phyloP scores from a whole-genome alignment of 306 rosid genomes.

The Albizia julibrissin region DNA sequence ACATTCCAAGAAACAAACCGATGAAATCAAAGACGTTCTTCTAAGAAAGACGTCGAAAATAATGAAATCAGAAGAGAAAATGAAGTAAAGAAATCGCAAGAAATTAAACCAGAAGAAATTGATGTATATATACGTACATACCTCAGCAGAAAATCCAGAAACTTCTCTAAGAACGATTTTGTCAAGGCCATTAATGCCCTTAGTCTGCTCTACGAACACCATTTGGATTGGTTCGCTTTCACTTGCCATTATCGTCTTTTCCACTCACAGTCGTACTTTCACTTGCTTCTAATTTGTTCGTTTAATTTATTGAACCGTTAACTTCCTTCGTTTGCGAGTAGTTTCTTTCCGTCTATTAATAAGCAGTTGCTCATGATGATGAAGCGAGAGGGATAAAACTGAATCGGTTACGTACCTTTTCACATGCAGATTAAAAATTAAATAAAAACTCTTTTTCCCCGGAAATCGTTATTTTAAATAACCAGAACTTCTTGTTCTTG shows the following conservation, averaged over 20 bases:
- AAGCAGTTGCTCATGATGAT: not conserved
- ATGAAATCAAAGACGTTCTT: too few species aligned
- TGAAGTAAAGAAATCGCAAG: not conserved
- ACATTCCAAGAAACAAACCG: not conserved
- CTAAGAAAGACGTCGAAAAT: too few species aligned
- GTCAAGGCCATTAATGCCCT: conserved; percentile 54
- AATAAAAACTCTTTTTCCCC: not conserved
- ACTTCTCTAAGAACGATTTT: conserved; percentile 61
- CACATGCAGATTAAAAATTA: not conserved
- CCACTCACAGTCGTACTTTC: not conserved
- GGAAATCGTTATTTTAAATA: not conserved
- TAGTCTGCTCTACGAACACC: conserved; percentile 44
- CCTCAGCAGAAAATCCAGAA: conserved; percentile 69
- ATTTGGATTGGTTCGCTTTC: not conserved
- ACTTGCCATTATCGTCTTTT: conserved; percentile 8
- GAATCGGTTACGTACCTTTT: not conserved
- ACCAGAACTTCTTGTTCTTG: not conserved
- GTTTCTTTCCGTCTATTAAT: not conserved
- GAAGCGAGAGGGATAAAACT: not conserved
- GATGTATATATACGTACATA: not conserved
- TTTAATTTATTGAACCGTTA: not conserved
- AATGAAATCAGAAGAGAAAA: not conserved
- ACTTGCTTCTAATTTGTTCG: not conserved
- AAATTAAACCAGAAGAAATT: not conserved
- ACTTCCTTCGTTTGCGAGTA: not conserved